These are phyloP conservation scores for Talaromyces sp. DNA, from an alignment of 2,329 filamentous ascomycete genomes.

Conservation along the genomic window DNA sequence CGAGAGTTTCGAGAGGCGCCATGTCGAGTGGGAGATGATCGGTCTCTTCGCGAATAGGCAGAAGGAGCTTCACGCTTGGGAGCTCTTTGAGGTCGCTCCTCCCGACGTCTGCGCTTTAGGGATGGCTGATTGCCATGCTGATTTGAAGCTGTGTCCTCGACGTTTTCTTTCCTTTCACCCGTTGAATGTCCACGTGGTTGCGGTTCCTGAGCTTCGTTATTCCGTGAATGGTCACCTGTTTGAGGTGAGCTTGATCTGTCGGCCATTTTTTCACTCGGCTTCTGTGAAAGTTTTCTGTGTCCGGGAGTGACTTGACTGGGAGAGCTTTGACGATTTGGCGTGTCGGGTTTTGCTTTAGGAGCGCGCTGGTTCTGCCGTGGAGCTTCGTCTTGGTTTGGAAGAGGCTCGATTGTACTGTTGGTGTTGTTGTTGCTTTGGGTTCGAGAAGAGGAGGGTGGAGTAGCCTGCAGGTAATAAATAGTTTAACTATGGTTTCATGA, in stretches of 20 bases:
- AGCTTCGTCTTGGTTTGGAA: conserved; percentile 3
- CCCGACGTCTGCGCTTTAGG: conserved; percentile 9
- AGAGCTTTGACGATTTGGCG: not conserved
- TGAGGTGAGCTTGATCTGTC: not conserved
- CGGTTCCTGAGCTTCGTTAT: not conserved
- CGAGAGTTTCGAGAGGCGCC: conserved; percentile 6
- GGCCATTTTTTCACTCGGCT: not conserved
- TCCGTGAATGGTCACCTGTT: not conserved
- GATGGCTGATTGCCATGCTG: conserved; percentile 4
- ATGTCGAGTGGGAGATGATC: conserved; percentile 17
- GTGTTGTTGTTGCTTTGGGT: not conserved
- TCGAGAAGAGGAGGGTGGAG: conserved; percentile 8
- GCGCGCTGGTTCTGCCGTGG: not conserved
- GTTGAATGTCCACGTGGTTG: conserved; percentile 13
- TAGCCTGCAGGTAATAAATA: conserved; percentile 11
- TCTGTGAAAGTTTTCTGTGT: not conserved
- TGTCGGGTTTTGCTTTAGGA: not conserved
- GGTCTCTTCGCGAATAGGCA: conserved; percentile 35
- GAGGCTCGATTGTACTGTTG: not conserved
- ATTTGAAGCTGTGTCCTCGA: conserved; percentile 20
- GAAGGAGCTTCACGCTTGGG: conserved; percentile 34
- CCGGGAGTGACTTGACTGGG: not conserved
- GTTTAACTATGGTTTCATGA: conserved; percentile 4
- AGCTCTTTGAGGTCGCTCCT: conserved; percentile 17
- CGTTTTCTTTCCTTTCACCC: conserved; percentile 24